phyloP scores from a whole-genome alignment of 2,329 filamentous ascomycete genomes.

The Cladosporium sp. region DNA sequence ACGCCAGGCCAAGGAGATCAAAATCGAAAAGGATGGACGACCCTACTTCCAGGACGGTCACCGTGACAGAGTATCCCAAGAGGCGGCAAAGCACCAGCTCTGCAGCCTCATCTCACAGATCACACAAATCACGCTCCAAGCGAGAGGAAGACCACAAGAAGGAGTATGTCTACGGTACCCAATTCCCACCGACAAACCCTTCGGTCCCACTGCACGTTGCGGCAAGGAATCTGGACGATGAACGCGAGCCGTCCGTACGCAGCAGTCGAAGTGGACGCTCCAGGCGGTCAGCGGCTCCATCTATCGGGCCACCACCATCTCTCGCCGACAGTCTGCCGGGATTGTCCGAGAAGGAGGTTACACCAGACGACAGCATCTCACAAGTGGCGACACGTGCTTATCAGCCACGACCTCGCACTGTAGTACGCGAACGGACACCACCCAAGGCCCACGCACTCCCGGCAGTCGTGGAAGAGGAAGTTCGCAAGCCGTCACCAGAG shows the following conservation, averaged over 20 bases:
- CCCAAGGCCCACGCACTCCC: conserved; percentile 12
- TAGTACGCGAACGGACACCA: conserved; percentile 9
- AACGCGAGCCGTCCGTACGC: conserved; percentile 17
- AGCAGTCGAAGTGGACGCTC: conserved; percentile 10
- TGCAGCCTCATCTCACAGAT: conserved; percentile 9
- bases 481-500: conserved; percentile 7
- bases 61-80: conserved; percentile 18
- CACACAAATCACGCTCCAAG: conserved; percentile 14
- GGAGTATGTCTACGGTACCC: conserved; percentile 19
- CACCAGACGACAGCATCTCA: conserved; percentile 36
- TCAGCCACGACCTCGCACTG: conserved; percentile 4
- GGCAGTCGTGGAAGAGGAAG: conserved; percentile 14
- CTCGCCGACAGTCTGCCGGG: conserved; percentile 16
- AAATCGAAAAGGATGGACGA: conserved; percentile 13
- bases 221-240: conserved; percentile 7
- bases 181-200: conserved; percentile 6
- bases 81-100: conserved; percentile 15
- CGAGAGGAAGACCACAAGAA: background rate
- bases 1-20: background rate
- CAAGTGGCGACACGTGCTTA: conserved; percentile 24
- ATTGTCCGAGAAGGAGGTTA: conserved; percentile 25
- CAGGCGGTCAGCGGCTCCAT: conserved; percentile 11
- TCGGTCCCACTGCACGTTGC: conserved; percentile 10
- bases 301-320: conserved; percentile 1
- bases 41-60: conserved; percentile 16